A percentile compares a stretch with the other conserved stretches of the same genome.
Conservation (phyloP, 176 grass and related monocot species). For the Oryza glumipatula region DNA sequence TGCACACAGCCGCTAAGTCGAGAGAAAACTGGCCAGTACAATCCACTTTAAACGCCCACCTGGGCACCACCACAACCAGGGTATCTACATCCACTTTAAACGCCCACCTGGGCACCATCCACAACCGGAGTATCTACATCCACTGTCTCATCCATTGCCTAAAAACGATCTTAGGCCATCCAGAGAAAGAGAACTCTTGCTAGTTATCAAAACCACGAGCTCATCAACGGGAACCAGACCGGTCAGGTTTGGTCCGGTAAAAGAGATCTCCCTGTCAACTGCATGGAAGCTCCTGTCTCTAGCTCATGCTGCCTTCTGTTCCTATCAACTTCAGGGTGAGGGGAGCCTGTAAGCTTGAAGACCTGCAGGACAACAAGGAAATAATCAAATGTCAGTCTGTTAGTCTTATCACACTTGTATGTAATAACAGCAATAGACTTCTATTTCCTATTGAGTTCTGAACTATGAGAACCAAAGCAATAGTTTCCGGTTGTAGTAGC, state of each 20-base stretch:
- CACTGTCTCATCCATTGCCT: conserved; percentile 15
- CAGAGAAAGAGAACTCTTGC: neutral
- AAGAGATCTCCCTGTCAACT: conserved; percentile 27
- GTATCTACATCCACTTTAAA: conserved; percentile 26
- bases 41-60: conserved; percentile 18
- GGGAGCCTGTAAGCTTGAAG: conserved; percentile 15
- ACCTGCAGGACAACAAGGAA: conserved; percentile 30
- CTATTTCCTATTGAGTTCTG: neutral
- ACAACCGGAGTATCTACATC: conserved; percentile 35
- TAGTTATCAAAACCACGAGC: neutral
- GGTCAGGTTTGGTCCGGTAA: conserved; percentile 1
- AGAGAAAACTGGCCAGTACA: conserved; percentile 8
- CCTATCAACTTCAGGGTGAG: conserved; percentile 19
- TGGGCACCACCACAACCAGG: conserved; percentile 1
- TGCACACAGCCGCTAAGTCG: conserved; percentile 7
- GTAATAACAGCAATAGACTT: neutral
- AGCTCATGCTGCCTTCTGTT: neutral
- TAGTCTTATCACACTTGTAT: neutral
- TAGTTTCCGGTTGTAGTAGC: neutral
- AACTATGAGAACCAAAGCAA: neutral
- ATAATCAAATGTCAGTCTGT: conserved; percentile 28
- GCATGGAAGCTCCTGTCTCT: conserved; percentile 19
- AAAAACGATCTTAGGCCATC: conserved; percentile 4
- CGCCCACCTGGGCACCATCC: conserved; percentile 6
- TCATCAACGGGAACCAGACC: conserved; percentile 9